These are phyloP conservation scores for Mycena haematopus DNA, from an alignment of 768 basidiomycete species.

Conservation along the genomic window DNA sequence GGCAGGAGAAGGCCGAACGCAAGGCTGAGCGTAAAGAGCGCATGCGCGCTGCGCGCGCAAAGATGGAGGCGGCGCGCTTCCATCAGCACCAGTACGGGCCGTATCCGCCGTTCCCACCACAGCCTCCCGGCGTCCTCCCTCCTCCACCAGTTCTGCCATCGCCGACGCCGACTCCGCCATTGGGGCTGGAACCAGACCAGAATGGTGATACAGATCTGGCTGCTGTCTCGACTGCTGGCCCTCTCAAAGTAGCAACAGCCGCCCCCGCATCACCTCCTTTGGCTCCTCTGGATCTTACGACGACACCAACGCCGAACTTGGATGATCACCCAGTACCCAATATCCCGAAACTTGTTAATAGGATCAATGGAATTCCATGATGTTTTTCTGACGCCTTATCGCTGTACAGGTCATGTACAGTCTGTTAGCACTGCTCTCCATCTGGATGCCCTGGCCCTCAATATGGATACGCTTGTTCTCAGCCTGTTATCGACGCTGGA, in stretches of 20 bases:
- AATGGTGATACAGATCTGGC: slow-evolving; percentile 17
- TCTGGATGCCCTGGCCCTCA: no score
- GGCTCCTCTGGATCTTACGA: neutral
- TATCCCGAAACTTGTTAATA: slow-evolving; percentile 14
- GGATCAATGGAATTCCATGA: slow-evolving; percentile 16
- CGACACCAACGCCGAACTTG: neutral
- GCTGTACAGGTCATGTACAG: neutral
- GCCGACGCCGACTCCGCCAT: neutral
- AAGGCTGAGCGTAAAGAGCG: slow-evolving; percentile 26
- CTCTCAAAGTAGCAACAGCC: slow-evolving; percentile 10
- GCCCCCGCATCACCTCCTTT: slow-evolving; percentile 19
- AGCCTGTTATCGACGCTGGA: neutral
- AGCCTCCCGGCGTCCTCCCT: neutral
- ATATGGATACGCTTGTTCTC: neutral
- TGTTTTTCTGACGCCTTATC: neutral
- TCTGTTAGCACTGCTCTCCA: slow-evolving; percentile 2
- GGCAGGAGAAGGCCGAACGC: slow-evolving; percentile 17
- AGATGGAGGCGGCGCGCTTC: slow-evolving; percentile 22
- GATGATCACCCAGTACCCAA: neutral
- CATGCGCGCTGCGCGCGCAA: slow-evolving; percentile 13
- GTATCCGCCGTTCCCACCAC: slow-evolving; percentile 17
- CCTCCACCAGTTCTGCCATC: neutral
- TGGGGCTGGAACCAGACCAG: neutral
- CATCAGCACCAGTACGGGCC: slow-evolving; percentile 15
- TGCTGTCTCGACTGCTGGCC: slow-evolving; percentile 10